Percentiles rank a stretch among this genome's conserved stretches.
Conservation (phyloP, 2,329 filamentous ascomycete genomes). For the Scortechinia acanthostroma region DNA sequence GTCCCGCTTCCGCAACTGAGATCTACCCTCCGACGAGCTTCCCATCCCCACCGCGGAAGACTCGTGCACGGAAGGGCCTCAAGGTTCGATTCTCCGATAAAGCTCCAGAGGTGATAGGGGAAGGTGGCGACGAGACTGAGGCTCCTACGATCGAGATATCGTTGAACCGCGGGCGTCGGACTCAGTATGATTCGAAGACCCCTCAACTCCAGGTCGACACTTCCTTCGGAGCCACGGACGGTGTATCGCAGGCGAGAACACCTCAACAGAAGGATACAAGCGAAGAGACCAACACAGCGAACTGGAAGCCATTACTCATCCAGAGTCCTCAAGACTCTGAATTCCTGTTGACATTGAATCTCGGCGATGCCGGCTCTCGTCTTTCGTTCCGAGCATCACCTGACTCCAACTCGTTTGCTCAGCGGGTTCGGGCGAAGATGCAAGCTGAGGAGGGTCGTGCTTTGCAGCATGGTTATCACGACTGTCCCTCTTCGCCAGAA, state of each 20-base stretch:
- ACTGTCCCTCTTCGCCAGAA: neutral
- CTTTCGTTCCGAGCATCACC: slow-evolving; percentile 1
- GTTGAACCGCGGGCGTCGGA: slow-evolving; percentile 12
- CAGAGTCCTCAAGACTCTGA: neutral
- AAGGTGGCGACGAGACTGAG: slow-evolving; percentile 55
- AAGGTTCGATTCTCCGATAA: slow-evolving; percentile 44
- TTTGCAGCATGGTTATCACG: neutral
- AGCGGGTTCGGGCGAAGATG: neutral
- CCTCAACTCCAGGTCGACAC: neutral
- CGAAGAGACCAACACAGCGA: no score
- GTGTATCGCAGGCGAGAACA: neutral
- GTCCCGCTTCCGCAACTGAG: neutral
- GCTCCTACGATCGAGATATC: slow-evolving; percentile 46
- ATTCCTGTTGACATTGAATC: neutral
- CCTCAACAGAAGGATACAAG: no score
- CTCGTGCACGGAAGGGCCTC: slow-evolving; percentile 32
- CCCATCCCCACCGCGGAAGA: neutral
- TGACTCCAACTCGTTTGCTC: neutral
- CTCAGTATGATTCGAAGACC: neutral
- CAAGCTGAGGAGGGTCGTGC: neutral
- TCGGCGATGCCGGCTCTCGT: neutral
- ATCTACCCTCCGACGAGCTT: neutral
- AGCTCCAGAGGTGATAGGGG: slow-evolving; percentile 48
- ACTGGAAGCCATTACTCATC: neutral
- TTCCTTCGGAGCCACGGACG: neutral